Evolutionary conservation across 208 protist species (phyloP).

Genomic region (Crithidia sp.): DNA sequence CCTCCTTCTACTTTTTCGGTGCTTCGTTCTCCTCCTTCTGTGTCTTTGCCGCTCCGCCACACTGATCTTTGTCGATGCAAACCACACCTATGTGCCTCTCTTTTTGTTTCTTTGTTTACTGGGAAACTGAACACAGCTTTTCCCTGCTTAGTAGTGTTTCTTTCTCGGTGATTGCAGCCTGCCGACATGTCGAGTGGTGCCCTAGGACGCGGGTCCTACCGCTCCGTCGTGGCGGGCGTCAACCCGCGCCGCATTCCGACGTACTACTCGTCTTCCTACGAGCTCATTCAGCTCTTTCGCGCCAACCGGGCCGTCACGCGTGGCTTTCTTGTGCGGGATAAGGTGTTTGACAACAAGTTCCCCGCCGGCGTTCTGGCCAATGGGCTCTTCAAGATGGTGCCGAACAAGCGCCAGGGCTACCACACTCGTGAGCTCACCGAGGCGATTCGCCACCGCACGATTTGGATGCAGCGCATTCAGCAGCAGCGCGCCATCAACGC

Average conservation of each 20-base stretch:
- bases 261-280: slow-evolving; percentile 77
- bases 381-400: slow-evolving; percentile 89
- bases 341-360: slow-evolving; percentile 93
- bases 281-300: slow-evolving; percentile 83
- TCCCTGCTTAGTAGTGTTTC: background rate
- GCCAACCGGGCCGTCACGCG: slow-evolving; percentile 75
- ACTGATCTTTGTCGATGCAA: too few species aligned
- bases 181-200: slow-evolving; percentile 79
- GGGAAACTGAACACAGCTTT: background rate
- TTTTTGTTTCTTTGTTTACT: too few species aligned
- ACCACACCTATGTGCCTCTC: too few species aligned
- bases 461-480: slow-evolving; percentile 84
- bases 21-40: too few species aligned
- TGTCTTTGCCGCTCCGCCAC: too few species aligned
- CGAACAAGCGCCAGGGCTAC: slow-evolving; percentile 72
- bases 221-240: slow-evolving; percentile 77
- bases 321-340: slow-evolving; percentile 82
- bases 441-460: slow-evolving; percentile 77
- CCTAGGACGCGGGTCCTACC: slow-evolving; percentile 83
- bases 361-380: slow-evolving; percentile 75
- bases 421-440: slow-evolving; percentile 83
- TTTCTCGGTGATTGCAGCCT: background rate
- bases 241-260: slow-evolving; percentile 50
- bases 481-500: slow-evolving; percentile 85
- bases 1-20: too few species aligned